Base-by-base conservation (phyloP, 2,329 filamentous ascomycete genomes). In the Mariannaea elegans region DNA sequence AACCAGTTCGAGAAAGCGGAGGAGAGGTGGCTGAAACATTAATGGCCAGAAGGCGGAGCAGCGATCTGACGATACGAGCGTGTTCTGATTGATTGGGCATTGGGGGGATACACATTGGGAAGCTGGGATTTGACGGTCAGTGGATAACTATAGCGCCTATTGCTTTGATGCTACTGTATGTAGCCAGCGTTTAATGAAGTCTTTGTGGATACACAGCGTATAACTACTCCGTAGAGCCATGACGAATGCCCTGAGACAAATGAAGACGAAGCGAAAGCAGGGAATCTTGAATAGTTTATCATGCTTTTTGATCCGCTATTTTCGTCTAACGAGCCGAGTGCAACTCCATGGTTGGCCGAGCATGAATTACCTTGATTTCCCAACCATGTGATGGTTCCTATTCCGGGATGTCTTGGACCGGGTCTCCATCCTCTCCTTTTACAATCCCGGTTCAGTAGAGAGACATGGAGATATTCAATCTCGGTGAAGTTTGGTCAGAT, bases 391-490 rank as follows among this genome's bases (percentile, higher is more conserved):
- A 48, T 47, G 31, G 27, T 36, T 23, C 2, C 10, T 27, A 6
- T 29, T 36, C 50, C n/a, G 16, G 49, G 50, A 49, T 34, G 31
- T 38, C 38, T 49, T 49, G 21, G 21, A 36, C 31, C 49, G 13
- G 13, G 16, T 23, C 19, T 21, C 51, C 23, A 9, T 7, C 45
- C 36, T 32, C 44, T 55, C 50, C 38, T 49, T 36, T 36, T 23
- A 31, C 21, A 19, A 13, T 16, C 21, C 21, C 14, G 14, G 21
- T 13, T 23, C 47, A 6, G 14, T 19, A 29, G 21, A 3, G 18
- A 54, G n/a, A n/a, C n/a, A n/a, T 44, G 56, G 36, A 27, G 49
- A 54, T 21, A 23, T 29, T 23, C 36, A 59, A 59, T 59, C 45
- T 58, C 55, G 41, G 49, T 45, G 44, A 52, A 36, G 24, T 10